Evolutionary conservation across 768 basidiomycete species (phyloP).

Genomic region (Lactarius hatsudake): DNA sequence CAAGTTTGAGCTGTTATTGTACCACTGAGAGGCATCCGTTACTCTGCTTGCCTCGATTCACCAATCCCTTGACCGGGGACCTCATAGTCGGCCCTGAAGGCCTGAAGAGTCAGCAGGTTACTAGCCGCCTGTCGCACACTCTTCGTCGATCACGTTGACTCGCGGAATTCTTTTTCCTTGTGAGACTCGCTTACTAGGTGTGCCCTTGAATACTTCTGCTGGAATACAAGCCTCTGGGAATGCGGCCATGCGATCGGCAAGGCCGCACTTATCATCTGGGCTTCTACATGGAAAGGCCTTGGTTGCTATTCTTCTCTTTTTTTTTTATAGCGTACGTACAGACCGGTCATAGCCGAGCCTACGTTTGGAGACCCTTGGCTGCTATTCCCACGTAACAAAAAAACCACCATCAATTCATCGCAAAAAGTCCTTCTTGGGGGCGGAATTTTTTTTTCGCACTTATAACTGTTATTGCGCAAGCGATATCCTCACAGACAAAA

Average conservation of each 20-base stretch:
- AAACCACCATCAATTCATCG: neutral
- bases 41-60: neutral
- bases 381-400: neutral
- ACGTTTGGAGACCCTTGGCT: no score
- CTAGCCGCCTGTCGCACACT: no score
- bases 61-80: neutral
- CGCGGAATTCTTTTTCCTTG: neutral
- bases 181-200: neutral
- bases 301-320: neutral
- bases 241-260: neutral
- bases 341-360: no score
- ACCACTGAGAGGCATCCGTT: neutral
- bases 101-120: no score
- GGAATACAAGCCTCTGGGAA: neutral
- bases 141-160: neutral
- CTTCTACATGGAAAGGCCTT: neutral
- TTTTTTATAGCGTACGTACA: no score
- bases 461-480: neutral
- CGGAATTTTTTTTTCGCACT: neutral
- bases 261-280: neutral
- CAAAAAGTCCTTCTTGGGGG: neutral
- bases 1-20: neutral
- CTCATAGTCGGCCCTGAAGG: no score
- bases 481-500: neutral
- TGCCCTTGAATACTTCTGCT: neutral